Conservation (phyloP, 306 rosid genomes). For the Cyclanthera cordifolia region DNA sequence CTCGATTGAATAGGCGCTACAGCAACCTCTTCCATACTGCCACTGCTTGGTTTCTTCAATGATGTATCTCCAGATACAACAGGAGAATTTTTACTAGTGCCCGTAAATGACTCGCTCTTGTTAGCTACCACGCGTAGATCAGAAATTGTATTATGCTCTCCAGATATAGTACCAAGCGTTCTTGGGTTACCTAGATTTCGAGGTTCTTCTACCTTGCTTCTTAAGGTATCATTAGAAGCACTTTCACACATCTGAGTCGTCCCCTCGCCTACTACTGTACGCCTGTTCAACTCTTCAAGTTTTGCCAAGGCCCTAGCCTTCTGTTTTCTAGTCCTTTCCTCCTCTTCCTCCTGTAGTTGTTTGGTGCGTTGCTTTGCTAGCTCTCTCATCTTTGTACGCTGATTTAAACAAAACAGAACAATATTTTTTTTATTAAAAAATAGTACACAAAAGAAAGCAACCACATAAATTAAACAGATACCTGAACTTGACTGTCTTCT, state of each 20-base stretch:
- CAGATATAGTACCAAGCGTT: constrained; percentile 21
- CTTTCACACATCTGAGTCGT: constrained; percentile 31
- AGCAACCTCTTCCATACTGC: constrained; percentile 26
- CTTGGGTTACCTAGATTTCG: constrained; percentile 27
- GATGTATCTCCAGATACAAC: constrained; percentile 25
- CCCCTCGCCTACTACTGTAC: constrained; percentile 32
- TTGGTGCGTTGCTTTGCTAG: constrained; percentile 64
- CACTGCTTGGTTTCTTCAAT: constrained; percentile 23
- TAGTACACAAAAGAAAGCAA: constrained; percentile 15
- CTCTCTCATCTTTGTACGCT: constrained; percentile 66
- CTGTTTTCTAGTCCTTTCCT: constrained; percentile 64
- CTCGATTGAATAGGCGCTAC: constrained; percentile 26
- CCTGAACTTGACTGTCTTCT: constrained; percentile 57
- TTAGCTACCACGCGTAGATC: constrained; percentile 26
- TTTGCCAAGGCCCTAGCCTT: constrained; percentile 65
- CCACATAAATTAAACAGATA: constrained; percentile 25
- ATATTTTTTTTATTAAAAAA: constrained; percentile 7
- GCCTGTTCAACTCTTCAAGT: constrained; percentile 66
- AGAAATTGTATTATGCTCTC: constrained; percentile 19
- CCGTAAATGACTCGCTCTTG: constrained; percentile 20
- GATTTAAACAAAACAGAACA: constrained; percentile 20
- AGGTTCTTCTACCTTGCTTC: constrained; percentile 38
- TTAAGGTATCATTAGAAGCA: constrained; percentile 30
- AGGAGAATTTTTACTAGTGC: constrained; percentile 23
- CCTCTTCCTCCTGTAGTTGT: constrained; percentile 85